Evolutionary conservation across 768 basidiomycete genomes (phyloP).

Genomic region (Serendipita vermifera): DNA sequence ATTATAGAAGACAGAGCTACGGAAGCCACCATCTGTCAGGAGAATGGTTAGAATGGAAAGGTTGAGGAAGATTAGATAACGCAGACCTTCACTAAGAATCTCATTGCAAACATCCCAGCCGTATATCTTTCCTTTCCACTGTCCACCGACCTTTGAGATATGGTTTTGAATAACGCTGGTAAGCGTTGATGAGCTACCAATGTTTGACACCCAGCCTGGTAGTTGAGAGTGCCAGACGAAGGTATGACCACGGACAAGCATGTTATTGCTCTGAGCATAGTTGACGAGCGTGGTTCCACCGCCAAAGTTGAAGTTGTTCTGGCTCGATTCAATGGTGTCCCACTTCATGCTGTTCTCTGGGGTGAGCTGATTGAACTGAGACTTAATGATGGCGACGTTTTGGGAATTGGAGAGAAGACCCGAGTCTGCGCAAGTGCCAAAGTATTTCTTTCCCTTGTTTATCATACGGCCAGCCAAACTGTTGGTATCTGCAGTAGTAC

Average conservation of each 20-base stretch:
- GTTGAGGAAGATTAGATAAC: not conserved
- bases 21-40: slow-evolving; percentile 29
- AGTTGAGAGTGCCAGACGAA: slow-evolving; percentile 5
- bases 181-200: slow-evolving; percentile 9
- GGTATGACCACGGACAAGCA: slow-evolving; percentile 10
- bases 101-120: slow-evolving; percentile 23
- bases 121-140: slow-evolving; percentile 13
- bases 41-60: not conserved
- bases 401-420: not conserved
- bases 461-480: not conserved
- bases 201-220: slow-evolving; percentile 12
- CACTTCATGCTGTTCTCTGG: slow-evolving; percentile 15
- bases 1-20: slow-evolving; percentile 27
- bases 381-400: slow-evolving; percentile 9
- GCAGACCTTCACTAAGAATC: slow-evolving; percentile 35
- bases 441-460: slow-evolving; percentile 6
- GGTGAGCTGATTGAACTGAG: slow-evolving; percentile 14
- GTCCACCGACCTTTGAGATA: slow-evolving; percentile 8
- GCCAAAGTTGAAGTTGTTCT: slow-evolving; percentile 11
- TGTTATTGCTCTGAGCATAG: slow-evolving; percentile 13
- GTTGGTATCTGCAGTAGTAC: not conserved
- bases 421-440: not conserved
- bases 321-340: slow-evolving; percentile 3
- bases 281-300: slow-evolving; percentile 12
- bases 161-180: slow-evolving; percentile 15